Evolutionary conservation across 805 yeast genomes (phyloP).

Genomic region (Debaryomyces tyrocola): DNA sequence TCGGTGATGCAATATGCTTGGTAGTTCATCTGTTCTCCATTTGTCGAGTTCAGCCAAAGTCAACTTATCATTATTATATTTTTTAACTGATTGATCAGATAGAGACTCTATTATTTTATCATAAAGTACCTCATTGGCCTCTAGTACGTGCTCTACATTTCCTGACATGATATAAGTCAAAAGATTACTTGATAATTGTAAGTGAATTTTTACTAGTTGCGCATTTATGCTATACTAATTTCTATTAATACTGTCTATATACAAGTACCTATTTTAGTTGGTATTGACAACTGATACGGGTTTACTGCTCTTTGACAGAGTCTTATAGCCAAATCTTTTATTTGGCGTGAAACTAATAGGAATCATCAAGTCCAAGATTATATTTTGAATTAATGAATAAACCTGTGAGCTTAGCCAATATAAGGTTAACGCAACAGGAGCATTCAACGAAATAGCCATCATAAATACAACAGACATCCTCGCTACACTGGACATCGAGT

Average conservation of each 20-base stretch:
- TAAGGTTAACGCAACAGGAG: conserved; percentile 77
- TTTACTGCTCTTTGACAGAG: conserved; percentile 6
- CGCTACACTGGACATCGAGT: conserved; percentile 66
- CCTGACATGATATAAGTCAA: neutral
- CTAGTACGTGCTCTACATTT: conserved; percentile 3
- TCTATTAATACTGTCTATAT: neutral
- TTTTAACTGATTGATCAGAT: conserved; percentile 24
- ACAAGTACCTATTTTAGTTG: neutral
- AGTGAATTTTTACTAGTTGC: neutral
- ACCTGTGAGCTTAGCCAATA: conserved; percentile 89
- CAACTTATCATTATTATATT: conserved; percentile 21
- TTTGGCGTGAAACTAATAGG: conserved; percentile 59
- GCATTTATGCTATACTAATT: neutral
- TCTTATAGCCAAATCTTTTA: conserved; percentile 23
- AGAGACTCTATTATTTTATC: conserved; percentile 24
- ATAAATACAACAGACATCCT: conserved; percentile 75
- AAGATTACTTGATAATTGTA: neutral
- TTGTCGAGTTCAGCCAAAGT: conserved; percentile 35
- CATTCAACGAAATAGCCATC: conserved; percentile 83
- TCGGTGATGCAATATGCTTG: conserved; percentile 23
- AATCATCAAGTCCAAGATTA: conserved; percentile 60
- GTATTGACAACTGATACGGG: conserved; percentile 8
- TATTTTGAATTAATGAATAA: conserved; percentile 75
- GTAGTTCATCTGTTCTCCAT: conserved; percentile 36
- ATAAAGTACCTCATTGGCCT: conserved; percentile 27